Base-by-base conservation (phyloP, 2,329 filamentous ascomycete species). In the Sclerotinia borealis region DNA sequence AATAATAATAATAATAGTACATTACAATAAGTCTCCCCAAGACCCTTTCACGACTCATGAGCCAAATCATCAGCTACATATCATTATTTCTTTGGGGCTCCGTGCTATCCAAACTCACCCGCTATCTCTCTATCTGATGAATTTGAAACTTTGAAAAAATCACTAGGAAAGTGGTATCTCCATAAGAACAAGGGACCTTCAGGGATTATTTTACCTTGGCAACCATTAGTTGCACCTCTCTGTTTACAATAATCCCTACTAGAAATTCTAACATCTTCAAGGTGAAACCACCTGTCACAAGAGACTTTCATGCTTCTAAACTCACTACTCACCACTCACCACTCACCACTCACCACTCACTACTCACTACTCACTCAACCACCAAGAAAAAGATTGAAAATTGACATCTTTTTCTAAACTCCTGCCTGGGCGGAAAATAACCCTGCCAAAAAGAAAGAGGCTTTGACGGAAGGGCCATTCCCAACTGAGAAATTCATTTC, bases 261-360 rank as follows among this genome's bases (percentile, higher is more conserved):
- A 4, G 17, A 22, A 22, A 13, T 55, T 29, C 36, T 55, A 55
- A 55, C 51, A 29, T 52, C n/a, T 13, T 55, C 25, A 43, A 56
- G 17, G 17, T 56, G 52, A 56, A 56, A 56, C 39, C 52, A 56
- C 27, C 27, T 34, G 27, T 43, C 52, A 56, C 52, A 56, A 45
- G 52, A 41, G 27, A 43, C 22, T 47, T 52, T 37, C 49, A 36
- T 29, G 22, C 54, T 19, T 34, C 34, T 17, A 51, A 22, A 19
- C 49, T 29, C 49, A 51, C 19, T 43, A 2, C 17, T n/a, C 39
- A n/a, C 8, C 39, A 43, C 41, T 9, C 3, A 15, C 2, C 39
- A n/a, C 39, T 43, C 4, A n/a, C n/a, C n/a, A n/a, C n/a, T n/a
- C n/a, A n/a, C n/a, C n/a, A 1, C 17, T 43, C 41, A 43, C 39